Conservation (phyloP, 768 basidiomycete genomes). For the Amanita brunnescens region DNA sequence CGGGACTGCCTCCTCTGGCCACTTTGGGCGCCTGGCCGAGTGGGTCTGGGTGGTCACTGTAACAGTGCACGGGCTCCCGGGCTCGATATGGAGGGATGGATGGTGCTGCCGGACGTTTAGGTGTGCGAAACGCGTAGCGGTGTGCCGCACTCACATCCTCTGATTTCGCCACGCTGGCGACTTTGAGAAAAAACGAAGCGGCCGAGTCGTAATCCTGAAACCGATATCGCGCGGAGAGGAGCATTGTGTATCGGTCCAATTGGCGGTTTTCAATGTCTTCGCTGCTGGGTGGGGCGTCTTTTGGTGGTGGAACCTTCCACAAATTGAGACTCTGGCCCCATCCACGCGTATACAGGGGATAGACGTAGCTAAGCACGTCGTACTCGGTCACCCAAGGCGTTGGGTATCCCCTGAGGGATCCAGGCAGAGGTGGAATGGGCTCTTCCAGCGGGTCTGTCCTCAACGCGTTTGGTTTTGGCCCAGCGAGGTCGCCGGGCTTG, state of each 20-base stretch:
- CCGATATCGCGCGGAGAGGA: conserved; percentile 2
- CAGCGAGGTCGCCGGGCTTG: not conserved
- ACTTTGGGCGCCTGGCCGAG: conserved; percentile 4
- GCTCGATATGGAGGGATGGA: conserved; percentile 3
- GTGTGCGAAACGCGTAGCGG: no score
- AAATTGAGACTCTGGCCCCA: conserved; percentile 5
- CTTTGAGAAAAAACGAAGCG: conserved; percentile 1
- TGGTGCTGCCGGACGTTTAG: not conserved
- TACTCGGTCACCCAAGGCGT: conserved; percentile 7
- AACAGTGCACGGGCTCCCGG: conserved; percentile 2
- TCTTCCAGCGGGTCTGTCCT: not conserved
- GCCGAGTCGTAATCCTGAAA: conserved; percentile 6
- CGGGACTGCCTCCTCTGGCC: conserved; percentile 2
- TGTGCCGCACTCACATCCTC: conserved; percentile 2
- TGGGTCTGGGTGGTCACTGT: conserved; percentile 6
- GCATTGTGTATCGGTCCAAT: conserved; percentile 1
- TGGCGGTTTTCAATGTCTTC: not conserved
- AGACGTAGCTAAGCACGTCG: conserved; percentile 2
- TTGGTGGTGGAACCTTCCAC: not conserved
- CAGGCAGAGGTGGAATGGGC: conserved; percentile 1
- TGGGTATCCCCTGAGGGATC: not conserved
- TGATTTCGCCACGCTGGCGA: not conserved
- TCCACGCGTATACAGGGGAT: conserved; percentile 4
- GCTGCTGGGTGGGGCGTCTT: no score
- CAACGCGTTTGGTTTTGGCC: conserved; percentile 6